Percentiles rank a stretch among this genome's conserved stretches.
Conservation (phyloP, 306 rosid genomes). For the Pterocarpus santalinus region DNA sequence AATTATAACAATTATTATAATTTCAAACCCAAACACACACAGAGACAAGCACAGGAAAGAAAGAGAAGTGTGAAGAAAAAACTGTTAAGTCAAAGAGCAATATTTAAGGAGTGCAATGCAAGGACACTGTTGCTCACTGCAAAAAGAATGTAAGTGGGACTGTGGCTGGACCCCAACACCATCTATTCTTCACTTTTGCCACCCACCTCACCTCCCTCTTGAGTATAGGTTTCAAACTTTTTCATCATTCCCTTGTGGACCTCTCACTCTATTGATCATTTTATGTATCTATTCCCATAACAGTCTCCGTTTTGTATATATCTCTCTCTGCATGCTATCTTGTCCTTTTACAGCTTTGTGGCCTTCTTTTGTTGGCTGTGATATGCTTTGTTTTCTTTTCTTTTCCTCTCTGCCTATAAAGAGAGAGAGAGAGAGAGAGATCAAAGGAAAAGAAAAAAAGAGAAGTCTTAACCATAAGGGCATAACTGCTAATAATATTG, state of each 20-base stretch:
- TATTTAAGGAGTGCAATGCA: slow-evolving; percentile 40
- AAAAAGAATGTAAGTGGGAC: slow-evolving; percentile 63
- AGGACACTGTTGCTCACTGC: slow-evolving; percentile 44
- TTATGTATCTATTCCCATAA: slow-evolving; percentile 40
- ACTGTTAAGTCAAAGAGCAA: slow-evolving; percentile 53
- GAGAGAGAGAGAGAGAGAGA: not conserved
- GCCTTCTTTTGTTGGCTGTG: slow-evolving; percentile 37
- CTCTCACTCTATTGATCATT: slow-evolving; percentile 31
- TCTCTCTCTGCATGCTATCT: slow-evolving; percentile 45
- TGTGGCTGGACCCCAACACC: slow-evolving; percentile 47
- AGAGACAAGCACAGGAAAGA: slow-evolving; percentile 1
- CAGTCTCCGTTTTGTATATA: slow-evolving; percentile 40
- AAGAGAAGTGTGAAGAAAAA: slow-evolving; percentile 24
- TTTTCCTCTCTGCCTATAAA: slow-evolving; percentile 6
- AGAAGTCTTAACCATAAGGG: not conserved
- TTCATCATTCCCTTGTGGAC: slow-evolving; percentile 69
- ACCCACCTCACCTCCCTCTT: slow-evolving; percentile 57
- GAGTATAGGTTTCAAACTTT: slow-evolving; percentile 59
- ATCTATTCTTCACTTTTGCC: slow-evolving; percentile 38
- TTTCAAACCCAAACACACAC: slow-evolving; percentile 25
- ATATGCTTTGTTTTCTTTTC: slow-evolving; percentile 21
- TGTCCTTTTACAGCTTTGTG: slow-evolving; percentile 49
- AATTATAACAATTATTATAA: slow-evolving; percentile 19
- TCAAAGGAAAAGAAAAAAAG: not conserved
- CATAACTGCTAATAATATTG: slow-evolving; percentile 8